Conservation (phyloP, 2,329 filamentous ascomycete species). For the Chalara sp. region DNA sequence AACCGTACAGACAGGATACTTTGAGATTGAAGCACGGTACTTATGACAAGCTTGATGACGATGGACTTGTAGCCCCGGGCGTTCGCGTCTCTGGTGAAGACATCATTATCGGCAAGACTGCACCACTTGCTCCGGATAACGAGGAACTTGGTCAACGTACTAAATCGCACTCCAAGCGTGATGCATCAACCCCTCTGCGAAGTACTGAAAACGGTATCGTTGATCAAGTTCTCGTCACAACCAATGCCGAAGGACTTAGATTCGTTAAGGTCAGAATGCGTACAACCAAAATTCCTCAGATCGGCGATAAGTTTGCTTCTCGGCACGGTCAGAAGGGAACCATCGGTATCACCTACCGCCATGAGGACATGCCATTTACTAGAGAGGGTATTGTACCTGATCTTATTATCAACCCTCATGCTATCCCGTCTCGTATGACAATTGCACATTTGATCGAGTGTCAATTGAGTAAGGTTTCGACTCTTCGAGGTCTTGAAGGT, state of each 20-base stretch:
- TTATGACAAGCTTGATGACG: slow-evolving; percentile 95
- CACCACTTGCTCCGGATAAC: slow-evolving; percentile 84
- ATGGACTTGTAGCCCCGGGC: slow-evolving; percentile 90
- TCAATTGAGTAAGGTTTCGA: slow-evolving; percentile 90
- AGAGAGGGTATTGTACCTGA: slow-evolving; percentile 87
- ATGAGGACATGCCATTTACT: slow-evolving; percentile 98
- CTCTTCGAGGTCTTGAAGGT: slow-evolving; percentile 88
- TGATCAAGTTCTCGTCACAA: slow-evolving; percentile 87
- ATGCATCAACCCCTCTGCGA: slow-evolving; percentile 89
- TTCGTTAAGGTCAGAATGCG: slow-evolving; percentile 97
- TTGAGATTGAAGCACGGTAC: slow-evolving; percentile 90
- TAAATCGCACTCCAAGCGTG: slow-evolving; percentile 83
- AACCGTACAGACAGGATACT: slow-evolving; percentile 82
- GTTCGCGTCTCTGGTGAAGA: slow-evolving; percentile 95
- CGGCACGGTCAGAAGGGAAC: slow-evolving; percentile 99
- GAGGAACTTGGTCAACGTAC: slow-evolving; percentile 92
- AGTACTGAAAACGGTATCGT: slow-evolving; percentile 97
- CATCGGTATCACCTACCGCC: slow-evolving; percentile 94
- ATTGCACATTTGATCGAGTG: slow-evolving; percentile 99
- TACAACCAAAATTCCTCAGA: slow-evolving; percentile 96
- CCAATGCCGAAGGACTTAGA: slow-evolving; percentile 86
- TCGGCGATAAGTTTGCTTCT: slow-evolving; percentile 98
- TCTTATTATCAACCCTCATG: slow-evolving; percentile 98
- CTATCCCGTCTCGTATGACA: slow-evolving; percentile 99
- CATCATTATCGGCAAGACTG: slow-evolving; percentile 98